A percentile compares a stretch with the other conserved stretches of the same genome.
Conservation (phyloP, 768 basidiomycete genomes). For the Boletus tomentosulus region DNA sequence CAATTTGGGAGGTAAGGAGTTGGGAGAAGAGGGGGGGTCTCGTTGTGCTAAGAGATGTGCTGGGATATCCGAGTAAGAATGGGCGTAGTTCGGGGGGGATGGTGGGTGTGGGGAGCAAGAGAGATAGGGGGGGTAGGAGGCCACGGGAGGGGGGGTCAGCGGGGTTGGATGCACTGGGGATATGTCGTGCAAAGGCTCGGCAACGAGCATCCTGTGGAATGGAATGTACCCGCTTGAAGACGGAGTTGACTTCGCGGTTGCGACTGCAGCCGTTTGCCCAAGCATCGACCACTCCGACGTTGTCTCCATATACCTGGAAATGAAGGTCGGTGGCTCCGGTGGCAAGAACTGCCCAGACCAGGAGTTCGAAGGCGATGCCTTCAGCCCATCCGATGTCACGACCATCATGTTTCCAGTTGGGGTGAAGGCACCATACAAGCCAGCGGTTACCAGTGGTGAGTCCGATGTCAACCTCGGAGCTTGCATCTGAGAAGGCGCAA, state of each 20-base stretch:
- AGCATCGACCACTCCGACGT: slow-evolving; percentile 13
- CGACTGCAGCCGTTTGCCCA: slow-evolving; percentile 4
- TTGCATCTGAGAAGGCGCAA: neutral
- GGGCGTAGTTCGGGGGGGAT: no score
- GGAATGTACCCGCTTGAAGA: slow-evolving; percentile 21
- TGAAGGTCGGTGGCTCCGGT: neutral
- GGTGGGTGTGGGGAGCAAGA: no score
- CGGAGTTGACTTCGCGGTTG: slow-evolving; percentile 10
- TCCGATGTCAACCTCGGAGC: neutral
- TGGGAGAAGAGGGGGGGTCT: no score
- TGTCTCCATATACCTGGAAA: slow-evolving; percentile 11
- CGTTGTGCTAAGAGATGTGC: no score
- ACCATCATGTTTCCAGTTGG: slow-evolving; percentile 1
- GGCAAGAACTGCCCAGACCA: neutral
- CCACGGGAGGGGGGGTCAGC: neutral
- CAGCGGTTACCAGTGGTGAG: neutral
- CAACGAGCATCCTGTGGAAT: slow-evolving; percentile 3
- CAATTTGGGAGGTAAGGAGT: no score
- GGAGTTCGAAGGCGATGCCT: slow-evolving; percentile 10
- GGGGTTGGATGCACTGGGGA: slow-evolving; percentile 14
- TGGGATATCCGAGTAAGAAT: no score
- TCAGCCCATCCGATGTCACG: slow-evolving; percentile 22
- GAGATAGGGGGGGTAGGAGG: neutral
- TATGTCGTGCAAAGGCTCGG: neutral
- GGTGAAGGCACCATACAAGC: slow-evolving; percentile 4